Evolutionary conservation across 2,329 filamentous ascomycete species (phyloP).

Genomic region (Alternaria panax): DNA sequence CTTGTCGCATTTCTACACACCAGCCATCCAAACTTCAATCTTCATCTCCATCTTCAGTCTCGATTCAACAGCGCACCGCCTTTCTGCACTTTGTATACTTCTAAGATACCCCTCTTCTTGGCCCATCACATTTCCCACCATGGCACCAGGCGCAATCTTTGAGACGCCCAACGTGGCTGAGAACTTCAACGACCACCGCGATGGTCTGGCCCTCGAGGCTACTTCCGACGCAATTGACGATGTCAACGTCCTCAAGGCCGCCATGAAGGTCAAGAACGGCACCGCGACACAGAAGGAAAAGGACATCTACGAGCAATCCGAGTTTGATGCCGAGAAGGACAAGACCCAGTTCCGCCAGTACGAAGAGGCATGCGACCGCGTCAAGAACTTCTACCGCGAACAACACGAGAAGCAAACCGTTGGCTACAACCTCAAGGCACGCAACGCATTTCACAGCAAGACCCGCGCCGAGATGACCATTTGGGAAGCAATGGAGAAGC

Average conservation of each 20-base stretch:
- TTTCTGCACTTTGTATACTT: constrained; percentile 4
- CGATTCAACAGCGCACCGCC: constrained; percentile 1
- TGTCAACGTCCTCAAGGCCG: constrained; percentile 67
- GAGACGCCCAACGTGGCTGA: constrained; percentile 54
- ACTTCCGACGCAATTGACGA: constrained; percentile 66
- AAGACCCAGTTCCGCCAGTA: constrained; percentile 84
- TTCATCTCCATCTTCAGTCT: constrained; percentile 2
- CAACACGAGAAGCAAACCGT: constrained; percentile 76
- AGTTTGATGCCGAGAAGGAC: constrained; percentile 78
- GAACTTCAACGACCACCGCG: constrained; percentile 58
- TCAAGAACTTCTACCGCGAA: constrained; percentile 85
- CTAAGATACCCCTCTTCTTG: constrained; percentile 28
- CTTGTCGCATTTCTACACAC: constrained; percentile 8
- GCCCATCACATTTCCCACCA: constrained; percentile 32
- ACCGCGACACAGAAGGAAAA: constrained; percentile 54
- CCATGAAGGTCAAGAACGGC: constrained; percentile 59
- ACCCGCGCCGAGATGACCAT: constrained; percentile 79
- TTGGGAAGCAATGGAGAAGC: constrained; percentile 92
- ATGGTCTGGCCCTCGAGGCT: constrained; percentile 65
- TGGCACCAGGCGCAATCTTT: constrained; percentile 56
- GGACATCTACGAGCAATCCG: constrained; percentile 64
- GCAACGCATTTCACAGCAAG: constrained; percentile 72
- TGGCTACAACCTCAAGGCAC: constrained; percentile 83
- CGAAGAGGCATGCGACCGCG: constrained; percentile 80
- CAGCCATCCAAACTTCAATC: constrained; percentile 11